Percentiles rank a stretch among this genome's conserved stretches.
Evolutionary conservation across 2,329 filamentous ascomycete genomes (phyloP).

Genomic region (Talaromyces islandicus): DNA sequence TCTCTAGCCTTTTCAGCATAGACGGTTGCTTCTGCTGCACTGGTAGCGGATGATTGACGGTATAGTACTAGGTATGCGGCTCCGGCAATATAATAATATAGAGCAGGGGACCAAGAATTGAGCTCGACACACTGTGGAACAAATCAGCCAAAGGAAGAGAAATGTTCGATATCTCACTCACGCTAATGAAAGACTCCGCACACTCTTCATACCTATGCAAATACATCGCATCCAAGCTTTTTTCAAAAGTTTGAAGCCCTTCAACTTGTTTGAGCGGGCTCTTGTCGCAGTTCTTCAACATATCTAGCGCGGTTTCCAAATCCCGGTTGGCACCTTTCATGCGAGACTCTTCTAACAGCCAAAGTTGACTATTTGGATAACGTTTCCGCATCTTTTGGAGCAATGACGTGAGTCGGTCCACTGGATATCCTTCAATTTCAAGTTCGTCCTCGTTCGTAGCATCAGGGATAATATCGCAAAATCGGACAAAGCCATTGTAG

Average conservation of each 20-base stretch:
- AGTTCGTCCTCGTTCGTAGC: slow-evolving; percentile 37
- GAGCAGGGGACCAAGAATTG: slow-evolving; percentile 83
- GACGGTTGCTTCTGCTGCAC: slow-evolving; percentile 42
- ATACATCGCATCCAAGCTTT: slow-evolving; percentile 71
- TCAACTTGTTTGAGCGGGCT: slow-evolving; percentile 83
- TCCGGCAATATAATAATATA: slow-evolving; percentile 87
- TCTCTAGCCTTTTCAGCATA: slow-evolving; percentile 63
- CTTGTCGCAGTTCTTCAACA: slow-evolving; percentile 55
- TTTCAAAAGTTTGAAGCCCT: slow-evolving; percentile 79
- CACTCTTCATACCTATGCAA: slow-evolving; percentile 70
- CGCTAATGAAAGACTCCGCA: slow-evolving; percentile 64
- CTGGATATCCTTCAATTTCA: slow-evolving; percentile 66
- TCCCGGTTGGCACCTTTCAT: slow-evolving; percentile 63
- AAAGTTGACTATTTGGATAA: slow-evolving; percentile 78
- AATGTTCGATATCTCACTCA: slow-evolving; percentile 20
- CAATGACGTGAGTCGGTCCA: slow-evolving; percentile 59
- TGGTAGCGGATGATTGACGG: slow-evolving; percentile 39
- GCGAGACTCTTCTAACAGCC: slow-evolving; percentile 82
- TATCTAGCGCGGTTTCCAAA: slow-evolving; percentile 60
- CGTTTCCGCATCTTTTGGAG: slow-evolving; percentile 67
- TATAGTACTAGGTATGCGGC: slow-evolving; percentile 76
- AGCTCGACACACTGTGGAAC: slow-evolving; percentile 58
- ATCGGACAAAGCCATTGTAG: slow-evolving; percentile 80
- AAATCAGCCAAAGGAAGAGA: neutral
- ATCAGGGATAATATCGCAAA: slow-evolving; percentile 77